phyloP scores from a whole-genome alignment of 371 early-diverging fungal species.

The Capillidium heterosporum region DNA sequence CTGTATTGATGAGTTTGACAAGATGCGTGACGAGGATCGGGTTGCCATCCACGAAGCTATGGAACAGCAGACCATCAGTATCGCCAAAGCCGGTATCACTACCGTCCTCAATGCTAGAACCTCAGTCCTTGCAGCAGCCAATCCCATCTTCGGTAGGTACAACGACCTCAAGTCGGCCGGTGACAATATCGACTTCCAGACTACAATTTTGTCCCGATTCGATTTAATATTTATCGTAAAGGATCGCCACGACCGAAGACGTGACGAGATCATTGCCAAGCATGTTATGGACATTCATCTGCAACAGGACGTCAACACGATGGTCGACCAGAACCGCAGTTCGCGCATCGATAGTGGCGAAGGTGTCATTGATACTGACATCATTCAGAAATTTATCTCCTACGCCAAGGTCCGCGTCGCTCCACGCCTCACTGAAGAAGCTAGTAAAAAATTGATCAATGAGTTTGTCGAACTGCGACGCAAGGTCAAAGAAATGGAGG shows the following conservation, averaged over 20 bases:
- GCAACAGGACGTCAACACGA: slow-evolving; percentile 43
- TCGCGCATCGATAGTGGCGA: slow-evolving; percentile 21
- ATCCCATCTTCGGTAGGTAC: slow-evolving; percentile 99
- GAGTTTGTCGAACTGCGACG: slow-evolving; percentile 90
- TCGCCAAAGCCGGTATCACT: slow-evolving; percentile 99
- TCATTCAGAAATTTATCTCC: slow-evolving; percentile 84
- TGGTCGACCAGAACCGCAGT: slow-evolving; percentile 26
- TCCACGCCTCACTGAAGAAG: slow-evolving; percentile 71
- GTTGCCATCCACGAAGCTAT: slow-evolving; percentile 99
- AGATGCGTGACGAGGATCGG: slow-evolving; percentile 99
- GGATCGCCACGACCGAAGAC: slow-evolving; percentile 71
- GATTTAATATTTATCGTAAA: slow-evolving; percentile 94
- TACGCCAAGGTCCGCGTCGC: slow-evolving; percentile 94
- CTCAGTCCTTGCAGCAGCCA: slow-evolving; percentile 99
- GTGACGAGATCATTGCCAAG: slow-evolving; percentile 64
- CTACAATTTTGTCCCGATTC: slow-evolving; percentile 94
- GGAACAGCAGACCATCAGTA: slow-evolving; percentile 99
- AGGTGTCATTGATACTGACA: slow-evolving; percentile 73
- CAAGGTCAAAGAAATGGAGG: slow-evolving; percentile 66
- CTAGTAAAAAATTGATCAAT: slow-evolving; percentile 77
- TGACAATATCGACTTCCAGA: slow-evolving; percentile 98
- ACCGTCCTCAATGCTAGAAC: slow-evolving; percentile 97
- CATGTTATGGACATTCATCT: slow-evolving; percentile 88
- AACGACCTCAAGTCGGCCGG: slow-evolving; percentile 96
- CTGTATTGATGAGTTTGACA: slow-evolving; percentile 99